A percentile compares a stretch with the other conserved stretches of the same genome.
Conservation (phyloP, 352 stramenopile genomes). For the Phytophthora kernoviae region DNA sequence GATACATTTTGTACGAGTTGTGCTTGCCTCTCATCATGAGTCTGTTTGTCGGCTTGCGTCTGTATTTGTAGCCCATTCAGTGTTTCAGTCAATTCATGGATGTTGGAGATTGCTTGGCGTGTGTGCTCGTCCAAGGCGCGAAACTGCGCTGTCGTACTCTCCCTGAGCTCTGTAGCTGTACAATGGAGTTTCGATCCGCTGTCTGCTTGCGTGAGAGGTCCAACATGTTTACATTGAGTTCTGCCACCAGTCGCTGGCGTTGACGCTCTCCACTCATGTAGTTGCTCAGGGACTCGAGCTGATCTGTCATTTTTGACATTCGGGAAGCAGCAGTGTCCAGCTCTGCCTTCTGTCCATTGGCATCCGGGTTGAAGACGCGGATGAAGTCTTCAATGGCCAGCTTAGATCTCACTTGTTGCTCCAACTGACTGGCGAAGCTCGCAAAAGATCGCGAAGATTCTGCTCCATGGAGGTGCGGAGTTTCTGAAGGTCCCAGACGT, state of each 20-base stretch:
- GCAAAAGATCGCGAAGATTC: conserved; percentile 64
- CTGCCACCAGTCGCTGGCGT: conserved; percentile 51
- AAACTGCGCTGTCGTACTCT: conserved; percentile 35
- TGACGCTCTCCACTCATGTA: conserved; percentile 53
- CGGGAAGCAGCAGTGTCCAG: conserved; percentile 49
- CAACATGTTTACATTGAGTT: conserved; percentile 51
- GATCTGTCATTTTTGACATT: conserved; percentile 58
- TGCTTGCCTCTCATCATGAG: conserved; percentile 21
- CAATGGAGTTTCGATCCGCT: conserved; percentile 43
- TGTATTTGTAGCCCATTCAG: conserved; percentile 23
- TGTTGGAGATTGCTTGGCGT: conserved; percentile 19
- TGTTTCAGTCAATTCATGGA: conserved; percentile 23
- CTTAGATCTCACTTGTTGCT: conserved; percentile 54
- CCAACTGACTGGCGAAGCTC: conserved; percentile 58
- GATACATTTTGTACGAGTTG: conserved; percentile 31
- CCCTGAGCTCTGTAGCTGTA: conserved; percentile 44
- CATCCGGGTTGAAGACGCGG: conserved; percentile 63
- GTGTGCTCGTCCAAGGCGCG: conserved; percentile 23
- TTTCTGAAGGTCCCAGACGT: conserved; percentile 58
- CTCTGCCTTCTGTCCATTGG: conserved; percentile 49
- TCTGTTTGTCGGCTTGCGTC: conserved; percentile 24
- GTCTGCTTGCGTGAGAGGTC: conserved; percentile 61
- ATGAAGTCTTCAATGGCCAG: conserved; percentile 70
- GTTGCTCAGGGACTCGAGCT: conserved; percentile 48
- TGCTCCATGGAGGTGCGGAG: conserved; percentile 60